These are phyloP conservation scores for Eimeria acervulina DNA, from an alignment of 169 alveolate species.

Conservation along the genomic window DNA sequence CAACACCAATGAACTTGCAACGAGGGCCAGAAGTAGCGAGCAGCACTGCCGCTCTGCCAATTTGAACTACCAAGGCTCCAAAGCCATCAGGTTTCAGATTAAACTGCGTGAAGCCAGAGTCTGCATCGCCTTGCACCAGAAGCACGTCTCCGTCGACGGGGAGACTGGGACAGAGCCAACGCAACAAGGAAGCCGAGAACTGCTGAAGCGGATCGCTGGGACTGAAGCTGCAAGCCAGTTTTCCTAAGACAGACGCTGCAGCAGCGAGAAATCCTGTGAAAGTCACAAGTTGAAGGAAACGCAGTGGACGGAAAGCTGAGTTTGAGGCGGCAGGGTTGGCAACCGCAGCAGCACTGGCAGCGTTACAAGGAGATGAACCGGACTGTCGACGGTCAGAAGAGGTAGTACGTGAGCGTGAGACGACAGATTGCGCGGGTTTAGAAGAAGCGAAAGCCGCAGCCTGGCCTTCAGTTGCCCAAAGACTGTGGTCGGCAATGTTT, in stretches of 20 bases:
- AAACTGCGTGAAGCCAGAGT: neutral
- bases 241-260: constrained; percentile 54
- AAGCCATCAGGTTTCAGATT: constrained; percentile 45
- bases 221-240: constrained; percentile 54
- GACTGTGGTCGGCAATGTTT: constrained; percentile 15
- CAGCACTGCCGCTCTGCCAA: constrained; percentile 55
- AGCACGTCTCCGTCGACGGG: neutral
- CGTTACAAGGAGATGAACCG: neutral
- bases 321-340: constrained; percentile 3
- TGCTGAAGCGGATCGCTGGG: constrained; percentile 58
- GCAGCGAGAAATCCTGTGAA: constrained; percentile 65
- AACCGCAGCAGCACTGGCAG: neutral
- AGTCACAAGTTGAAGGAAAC: constrained; percentile 45
- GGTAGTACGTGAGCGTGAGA: neutral
- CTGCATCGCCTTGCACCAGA: neutral
- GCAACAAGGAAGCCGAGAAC: neutral
- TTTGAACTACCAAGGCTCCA: constrained; percentile 6
- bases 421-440: neutral
- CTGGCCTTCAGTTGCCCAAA: constrained; percentile 27
- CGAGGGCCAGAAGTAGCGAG: constrained; percentile 20
- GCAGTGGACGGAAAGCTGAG: constrained; percentile 12
- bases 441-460: neutral
- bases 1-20: neutral
- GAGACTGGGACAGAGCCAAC: constrained; percentile 1
- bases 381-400: neutral